Base-by-base conservation (phyloP, 345 rosid species). In the Eucalyptus cloeziana region DNA sequence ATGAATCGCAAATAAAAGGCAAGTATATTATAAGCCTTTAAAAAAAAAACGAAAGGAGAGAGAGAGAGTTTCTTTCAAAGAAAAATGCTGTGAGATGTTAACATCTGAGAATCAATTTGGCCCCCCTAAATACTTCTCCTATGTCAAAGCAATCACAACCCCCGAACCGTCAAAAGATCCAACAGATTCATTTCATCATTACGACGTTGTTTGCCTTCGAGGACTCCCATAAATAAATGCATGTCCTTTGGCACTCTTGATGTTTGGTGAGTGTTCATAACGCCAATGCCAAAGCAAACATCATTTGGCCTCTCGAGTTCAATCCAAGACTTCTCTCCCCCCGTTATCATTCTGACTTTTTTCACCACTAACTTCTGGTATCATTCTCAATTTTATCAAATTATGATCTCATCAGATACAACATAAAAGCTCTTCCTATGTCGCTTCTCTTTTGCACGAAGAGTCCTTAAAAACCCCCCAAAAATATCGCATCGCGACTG, bases 1-100 rank as follows among this genome's bases (percentile, higher is more conserved):
- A 71, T 1, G 45, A 71, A 19, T 10, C 45, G 7, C 47, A 0
- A 5, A 21, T 21, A 21, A 22, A 6, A 11, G 2, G 13, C 7
- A 2, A 40, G 47, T 21, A 10, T 21, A 37, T 76, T 37, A 37
- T 21, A 17, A 71, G 3, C 37, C 10, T 17, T 2, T 5, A 17
- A n/a, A n/a, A n/a, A n/a, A n/a, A n/a, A n/a, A n/a, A n/a, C n/a
- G n/a, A n/a, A n/a, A n/a, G n/a, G n/a, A n/a, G n/a, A n/a, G n/a
- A n/a, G n/a, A n/a, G n/a, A n/a, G 58, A 52, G 64, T 5, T 40
- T 11, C 47, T 40, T 40, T 76, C 1, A 40, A 76, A 33, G 24
- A 9, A 8, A 40, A 40, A 76, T 37, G 4, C 25, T 10, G 85
- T 40, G 85, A 76, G 85, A 76, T 6, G 47, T 21, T 40, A 22